Base-by-base conservation (phyloP, 169 alveolate genomes). In the Plasmodium ovale region DNA sequence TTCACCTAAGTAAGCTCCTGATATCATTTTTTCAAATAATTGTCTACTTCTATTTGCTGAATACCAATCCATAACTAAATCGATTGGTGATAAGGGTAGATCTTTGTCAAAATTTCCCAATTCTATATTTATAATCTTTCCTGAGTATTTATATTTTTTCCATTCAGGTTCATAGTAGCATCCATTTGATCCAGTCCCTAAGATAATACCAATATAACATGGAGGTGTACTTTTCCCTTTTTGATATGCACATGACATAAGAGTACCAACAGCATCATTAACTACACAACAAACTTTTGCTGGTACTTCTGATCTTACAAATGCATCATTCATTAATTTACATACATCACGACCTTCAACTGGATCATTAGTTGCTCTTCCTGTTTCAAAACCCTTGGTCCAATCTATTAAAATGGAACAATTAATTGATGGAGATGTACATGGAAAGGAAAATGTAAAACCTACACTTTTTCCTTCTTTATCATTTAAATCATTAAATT, bases 311-410 rank as follows among this genome's bases (percentile, higher is more conserved):
- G 94, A 72, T 19, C 98, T 87, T 60, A 49, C 60, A 85, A 96
- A 94, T 7, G 98, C 98, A 12, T 89, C 93, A 84, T 95, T 92
- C 92, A 96, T 88, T 51, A 96, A 82, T 79, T 54, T 85, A 12
- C 97, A 97, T 5, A 96, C 97, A 87, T 96, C 98, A n/a, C 94
- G 90, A 67, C 98, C 98, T 68, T 95, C 98, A 25, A 96, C 98
- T 35, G 95, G 97, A 31, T 93, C 96, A n/a, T 65, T 69, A 6
- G 98, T 96, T 72, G 89, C 96, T 60, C 97, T 92, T 10, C 98
- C 98, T 10, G 98, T 96, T 67, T 96, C 98, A 73, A 96, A 96
- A 14, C 95, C 98, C 87, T 96, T 96, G n/a, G 98, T 96, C 98
- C 98, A 96, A 74, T 92, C 95, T 51, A 95, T 74, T 35, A 96